phyloP scores from a whole-genome alignment of 2,329 filamentous ascomycete genomes.

The Cytospora piceicola region DNA sequence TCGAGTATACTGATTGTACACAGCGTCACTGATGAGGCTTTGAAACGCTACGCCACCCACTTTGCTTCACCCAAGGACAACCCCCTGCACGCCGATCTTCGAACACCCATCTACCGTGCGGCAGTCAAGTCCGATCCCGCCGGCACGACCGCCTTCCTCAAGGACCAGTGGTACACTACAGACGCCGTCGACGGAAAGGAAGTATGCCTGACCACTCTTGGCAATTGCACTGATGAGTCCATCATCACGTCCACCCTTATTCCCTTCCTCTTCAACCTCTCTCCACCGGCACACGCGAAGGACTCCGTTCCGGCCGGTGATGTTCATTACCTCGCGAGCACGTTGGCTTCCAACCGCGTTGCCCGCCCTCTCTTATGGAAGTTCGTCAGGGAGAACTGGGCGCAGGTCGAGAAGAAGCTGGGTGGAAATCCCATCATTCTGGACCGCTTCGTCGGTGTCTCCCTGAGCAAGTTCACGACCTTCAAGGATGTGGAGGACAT shows the following conservation, averaged over 20 bases:
- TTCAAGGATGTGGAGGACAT: conserved; percentile 74
- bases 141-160: conserved; percentile 71
- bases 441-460: conserved; percentile 83
- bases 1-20: conserved; percentile 19
- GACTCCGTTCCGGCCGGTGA: conserved; percentile 82
- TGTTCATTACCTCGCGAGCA: conserved; percentile 78
- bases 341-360: conserved; percentile 72
- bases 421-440: conserved; percentile 80
- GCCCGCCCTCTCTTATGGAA: conserved; percentile 80
- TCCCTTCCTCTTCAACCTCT: conserved; percentile 77
- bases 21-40: conserved; percentile 72
- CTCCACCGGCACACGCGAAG: conserved; percentile 51
- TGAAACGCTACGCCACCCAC: conserved; percentile 81
- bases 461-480: conserved; percentile 78
- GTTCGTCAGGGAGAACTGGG: conserved; percentile 85
- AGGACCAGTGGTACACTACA: conserved; percentile 82
- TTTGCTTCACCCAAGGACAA: conserved; percentile 66
- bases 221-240: conserved; percentile 69
- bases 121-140: conserved; percentile 72
- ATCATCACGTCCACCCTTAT: conserved; percentile 69
- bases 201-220: conserved; percentile 76
- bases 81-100: conserved; percentile 80
- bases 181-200: conserved; percentile 91
- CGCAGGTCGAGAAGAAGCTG: conserved; percentile 70
- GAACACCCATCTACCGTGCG: conserved; percentile 78